Conservation (phyloP, 371 early-diverging fungal genomes). For the Dichotomocladium elegans region DNA sequence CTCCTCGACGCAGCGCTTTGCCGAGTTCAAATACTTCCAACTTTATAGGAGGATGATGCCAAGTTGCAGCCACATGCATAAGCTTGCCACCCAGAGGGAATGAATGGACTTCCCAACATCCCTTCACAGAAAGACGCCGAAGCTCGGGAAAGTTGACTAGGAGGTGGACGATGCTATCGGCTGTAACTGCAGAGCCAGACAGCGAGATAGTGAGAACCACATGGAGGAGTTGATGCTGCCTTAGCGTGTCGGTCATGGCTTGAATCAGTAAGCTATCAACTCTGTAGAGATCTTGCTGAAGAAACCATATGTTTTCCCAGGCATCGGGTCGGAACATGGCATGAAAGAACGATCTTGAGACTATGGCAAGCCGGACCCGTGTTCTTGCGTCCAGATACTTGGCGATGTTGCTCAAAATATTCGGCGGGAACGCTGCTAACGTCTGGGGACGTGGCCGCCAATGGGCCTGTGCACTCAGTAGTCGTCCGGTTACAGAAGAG, state of each 20-base stretch:
- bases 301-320: slow-evolving; percentile 18
- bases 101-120: slow-evolving; percentile 15
- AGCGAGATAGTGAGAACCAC: slow-evolving; percentile 3
- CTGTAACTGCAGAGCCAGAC: slow-evolving; percentile 9
- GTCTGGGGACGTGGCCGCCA: slow-evolving; percentile 10
- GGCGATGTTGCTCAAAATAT: neutral
- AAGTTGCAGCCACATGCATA: slow-evolving; percentile 1
- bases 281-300: neutral
- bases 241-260: slow-evolving; percentile 8
- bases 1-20: slow-evolving; percentile 15
- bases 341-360: slow-evolving; percentile 6
- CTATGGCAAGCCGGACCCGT: slow-evolving; percentile 11
- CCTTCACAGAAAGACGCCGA: slow-evolving; percentile 8
- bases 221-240: slow-evolving; percentile 2
- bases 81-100: slow-evolving; percentile 13
- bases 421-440: slow-evolving; percentile 1
- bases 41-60: neutral
- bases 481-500: slow-evolving; percentile 17
- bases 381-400: slow-evolving; percentile 19
- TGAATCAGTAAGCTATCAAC: slow-evolving; percentile 12
- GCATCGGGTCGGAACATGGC: slow-evolving; percentile 12
- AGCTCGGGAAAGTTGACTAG: slow-evolving; percentile 6
- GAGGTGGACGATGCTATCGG: slow-evolving; percentile 5
- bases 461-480: slow-evolving; percentile 6
- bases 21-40: slow-evolving; percentile 14